Evolutionary conservation across 2,329 filamentous ascomycete species (phyloP), one percentile per base, ranked within the genome.

Genomic region (Fusarium brachygibbosum): DNA sequence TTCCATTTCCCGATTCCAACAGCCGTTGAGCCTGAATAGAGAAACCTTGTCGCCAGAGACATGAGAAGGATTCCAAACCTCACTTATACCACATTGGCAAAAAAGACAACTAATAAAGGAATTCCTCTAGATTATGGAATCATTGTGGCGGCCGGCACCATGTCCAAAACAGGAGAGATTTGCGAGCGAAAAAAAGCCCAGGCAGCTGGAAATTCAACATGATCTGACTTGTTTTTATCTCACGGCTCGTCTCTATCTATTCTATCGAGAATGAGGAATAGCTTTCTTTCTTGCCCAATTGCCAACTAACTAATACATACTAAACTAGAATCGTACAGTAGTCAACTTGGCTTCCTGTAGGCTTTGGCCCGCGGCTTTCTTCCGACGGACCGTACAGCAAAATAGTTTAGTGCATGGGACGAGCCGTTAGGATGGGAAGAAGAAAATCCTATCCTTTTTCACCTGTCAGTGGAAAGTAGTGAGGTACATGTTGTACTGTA

Each of bases 331-430:
- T 28, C 10, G 34, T 23, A 3, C 40, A 62, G 46, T 40, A 54
- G 50, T 31, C 13, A 28, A 31, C 48, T 50, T 50, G 32, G 32
- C 48, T 38, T 50, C 48, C 11, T 11, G 23, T 17, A 28, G 48
- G 51, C 17, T n/a, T 54, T 35, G 4, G 14, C n/a, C 28, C n/a
- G 21, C 38, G 5, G 19, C 16, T 32, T 21, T 19, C 32, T 38
- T 37, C 59, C 40, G 59, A 51, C 46, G 46, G 46, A 62, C 46
- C 46, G 40, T 31, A 38, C 21, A 45, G 25, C 29, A 23, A 17
- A 6, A 45, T 29, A 45, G 25, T 29, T 28, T 50, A 41, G 49
- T 40, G 35, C 35, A 23, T 52, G 49, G 49, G 49, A 37, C 35
- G 49, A 52, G 25, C 49, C 49, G 49, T 40, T 21, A 6, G 6